Percentiles rank a stretch among this genome's conserved stretches.
Evolutionary conservation across 306 rosid species (phyloP).

Genomic region (Betula pendula): DNA sequence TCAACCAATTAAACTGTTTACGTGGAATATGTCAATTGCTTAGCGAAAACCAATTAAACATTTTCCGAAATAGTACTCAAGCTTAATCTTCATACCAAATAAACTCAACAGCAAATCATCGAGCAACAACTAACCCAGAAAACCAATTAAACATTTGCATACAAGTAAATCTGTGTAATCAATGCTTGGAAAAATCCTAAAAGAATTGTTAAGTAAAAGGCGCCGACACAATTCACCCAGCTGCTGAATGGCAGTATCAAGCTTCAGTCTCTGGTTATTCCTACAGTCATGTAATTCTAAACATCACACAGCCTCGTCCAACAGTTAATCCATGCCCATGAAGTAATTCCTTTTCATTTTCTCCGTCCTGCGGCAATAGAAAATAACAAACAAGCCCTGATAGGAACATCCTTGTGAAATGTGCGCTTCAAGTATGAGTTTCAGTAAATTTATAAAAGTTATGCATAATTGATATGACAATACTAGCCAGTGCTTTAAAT

Average conservation of each 20-base stretch:
- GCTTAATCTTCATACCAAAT: not conserved
- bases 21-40: no score
- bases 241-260: not conserved
- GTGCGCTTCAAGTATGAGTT: no score
- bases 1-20: no score
- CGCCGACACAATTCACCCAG: not conserved
- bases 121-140: not conserved
- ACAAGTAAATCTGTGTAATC: not conserved
- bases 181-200: not conserved
- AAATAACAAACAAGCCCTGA: not conserved
- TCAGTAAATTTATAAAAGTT: no score
- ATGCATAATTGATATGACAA: not conserved
- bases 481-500: not conserved
- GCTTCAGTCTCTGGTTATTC: conserved; percentile 8
- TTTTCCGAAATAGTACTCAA: no score
- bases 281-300: not conserved
- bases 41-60: no score
- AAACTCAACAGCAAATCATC: not conserved
- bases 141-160: not conserved
- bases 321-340: conserved; percentile 8
- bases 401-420: not conserved
- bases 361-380: conserved; percentile 21
- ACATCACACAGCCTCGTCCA: conserved; percentile 11
- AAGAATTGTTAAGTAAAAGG: not conserved
- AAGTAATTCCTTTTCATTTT: conserved; percentile 9